Evolutionary conservation across 106 monocot species (phyloP).

Genomic region (Dioscorea zingiberensis): DNA sequence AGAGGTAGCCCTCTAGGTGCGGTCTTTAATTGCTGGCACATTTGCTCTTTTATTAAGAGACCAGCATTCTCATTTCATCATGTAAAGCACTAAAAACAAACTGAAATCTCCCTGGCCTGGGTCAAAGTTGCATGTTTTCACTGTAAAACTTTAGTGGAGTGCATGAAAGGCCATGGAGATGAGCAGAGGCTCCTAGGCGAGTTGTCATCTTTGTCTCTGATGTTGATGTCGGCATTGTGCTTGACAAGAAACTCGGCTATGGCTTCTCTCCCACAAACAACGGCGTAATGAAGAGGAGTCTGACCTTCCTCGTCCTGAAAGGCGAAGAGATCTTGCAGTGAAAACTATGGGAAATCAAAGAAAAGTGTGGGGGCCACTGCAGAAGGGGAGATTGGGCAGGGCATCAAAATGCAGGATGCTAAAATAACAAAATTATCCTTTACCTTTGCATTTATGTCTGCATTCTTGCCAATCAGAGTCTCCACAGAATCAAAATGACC

Average conservation of each 20-base stretch:
- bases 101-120: too few relatives aligned
- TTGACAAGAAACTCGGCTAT: slow-evolving; percentile 71
- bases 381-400: too few relatives aligned
- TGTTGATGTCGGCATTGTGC: slow-evolving; percentile 38
- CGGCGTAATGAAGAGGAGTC: slow-evolving; percentile 92
- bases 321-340: not conserved
- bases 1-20: too few relatives aligned
- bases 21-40: too few relatives aligned
- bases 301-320: slow-evolving; percentile 84
- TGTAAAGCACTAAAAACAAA: too few relatives aligned
- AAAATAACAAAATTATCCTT: not conserved
- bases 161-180: slow-evolving; percentile 56
- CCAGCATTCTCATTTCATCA: too few relatives aligned
- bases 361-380: too few relatives aligned
- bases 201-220: slow-evolving; percentile 68
- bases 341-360: too few relatives aligned
- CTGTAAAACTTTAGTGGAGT: too few relatives aligned
- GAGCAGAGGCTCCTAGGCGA: slow-evolving; percentile 49
- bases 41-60: too few relatives aligned
- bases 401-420: too few relatives aligned
- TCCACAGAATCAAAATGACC: slow-evolving; percentile 74
- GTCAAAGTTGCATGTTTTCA: too few relatives aligned
- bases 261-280: slow-evolving; percentile 60
- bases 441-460: slow-evolving; percentile 95
- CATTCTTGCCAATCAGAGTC: slow-evolving; percentile 50